phyloP scores from a whole-genome alignment of 1,284 basidiomycete species.

The Pascua sp. region DNA sequence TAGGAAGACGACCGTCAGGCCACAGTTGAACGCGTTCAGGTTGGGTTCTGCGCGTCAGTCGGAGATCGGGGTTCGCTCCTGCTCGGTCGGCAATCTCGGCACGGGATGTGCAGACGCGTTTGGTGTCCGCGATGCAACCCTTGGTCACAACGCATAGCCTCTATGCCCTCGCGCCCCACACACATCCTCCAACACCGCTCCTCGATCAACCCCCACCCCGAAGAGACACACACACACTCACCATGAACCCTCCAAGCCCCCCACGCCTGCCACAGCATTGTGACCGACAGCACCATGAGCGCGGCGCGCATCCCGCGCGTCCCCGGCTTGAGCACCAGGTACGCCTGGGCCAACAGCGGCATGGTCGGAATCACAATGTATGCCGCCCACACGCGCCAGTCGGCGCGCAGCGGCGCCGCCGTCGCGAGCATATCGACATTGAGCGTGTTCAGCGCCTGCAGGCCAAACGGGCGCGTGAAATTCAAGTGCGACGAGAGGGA shows the following conservation, averaged over 20 bases:
- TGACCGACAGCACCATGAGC: slow-evolving; percentile 23
- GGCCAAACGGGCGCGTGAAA: slow-evolving; percentile 1
- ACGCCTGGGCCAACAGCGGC: slow-evolving; percentile 28
- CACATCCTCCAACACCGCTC: neutral
- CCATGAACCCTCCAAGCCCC: slow-evolving; percentile 28
- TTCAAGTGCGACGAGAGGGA: neutral
- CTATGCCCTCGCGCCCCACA: neutral
- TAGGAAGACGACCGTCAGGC: slow-evolving; percentile 26
- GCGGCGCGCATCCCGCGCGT: slow-evolving; percentile 19
- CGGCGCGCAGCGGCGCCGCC: neutral
- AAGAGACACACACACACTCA: slow-evolving; percentile 20
- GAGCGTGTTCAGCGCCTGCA: neutral
- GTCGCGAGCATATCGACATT: neutral
- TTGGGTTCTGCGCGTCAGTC: slow-evolving; percentile 24
- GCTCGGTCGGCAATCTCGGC: no score
- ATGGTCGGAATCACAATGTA: slow-evolving; percentile 7
- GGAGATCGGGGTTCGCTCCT: neutral
- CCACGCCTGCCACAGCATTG: slow-evolving; percentile 20
- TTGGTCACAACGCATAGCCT: neutral
- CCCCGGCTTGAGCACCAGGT: slow-evolving; percentile 24
- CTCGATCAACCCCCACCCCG: neutral
- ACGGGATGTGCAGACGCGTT: no score
- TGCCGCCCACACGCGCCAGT: neutral
- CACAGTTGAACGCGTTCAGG: slow-evolving; percentile 35
- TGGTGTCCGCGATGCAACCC: neutral